Conservation (phyloP, 2,329 filamentous ascomycete genomes). For the Thermomyces lanuginosus region DNA sequence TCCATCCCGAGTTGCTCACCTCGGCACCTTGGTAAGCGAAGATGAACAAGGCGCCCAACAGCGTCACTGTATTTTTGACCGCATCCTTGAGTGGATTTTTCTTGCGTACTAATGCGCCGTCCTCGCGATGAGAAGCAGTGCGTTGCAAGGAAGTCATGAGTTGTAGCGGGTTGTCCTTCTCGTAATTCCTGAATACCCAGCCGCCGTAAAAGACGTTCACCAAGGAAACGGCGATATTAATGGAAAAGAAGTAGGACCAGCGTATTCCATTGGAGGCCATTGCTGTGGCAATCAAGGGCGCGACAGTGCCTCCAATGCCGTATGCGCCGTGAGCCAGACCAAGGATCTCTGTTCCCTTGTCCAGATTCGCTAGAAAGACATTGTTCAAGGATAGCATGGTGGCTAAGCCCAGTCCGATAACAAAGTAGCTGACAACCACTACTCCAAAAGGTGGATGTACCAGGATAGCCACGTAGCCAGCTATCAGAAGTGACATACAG, state of each 20-base stretch:
- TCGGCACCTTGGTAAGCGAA: slow-evolving; percentile 77
- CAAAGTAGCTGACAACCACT: slow-evolving; percentile 51
- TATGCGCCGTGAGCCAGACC: slow-evolving; percentile 21
- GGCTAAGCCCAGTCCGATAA: slow-evolving; percentile 41
- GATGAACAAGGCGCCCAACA: slow-evolving; percentile 65
- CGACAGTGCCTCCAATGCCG: slow-evolving; percentile 46
- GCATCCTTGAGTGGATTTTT: slow-evolving; percentile 30
- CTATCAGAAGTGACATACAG: slow-evolving; percentile 41
- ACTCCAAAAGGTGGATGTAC: slow-evolving; percentile 53
- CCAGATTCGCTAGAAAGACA: slow-evolving; percentile 39
- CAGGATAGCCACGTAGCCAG: slow-evolving; percentile 50
- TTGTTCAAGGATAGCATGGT: slow-evolving; percentile 40
- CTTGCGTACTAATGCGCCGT: slow-evolving; percentile 13
- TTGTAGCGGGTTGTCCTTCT: slow-evolving; percentile 39
- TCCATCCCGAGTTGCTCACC: slow-evolving; percentile 71
- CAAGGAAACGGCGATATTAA: slow-evolving; percentile 44
- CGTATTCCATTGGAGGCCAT: slow-evolving; percentile 45
- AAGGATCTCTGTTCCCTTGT: slow-evolving; percentile 35
- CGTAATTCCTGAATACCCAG: slow-evolving; percentile 56
- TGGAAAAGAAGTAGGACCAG: slow-evolving; percentile 59
- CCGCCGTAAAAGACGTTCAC: slow-evolving; percentile 41
- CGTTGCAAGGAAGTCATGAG: slow-evolving; percentile 30
- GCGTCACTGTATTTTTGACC: slow-evolving; percentile 40
- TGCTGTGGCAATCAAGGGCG: slow-evolving; percentile 58
- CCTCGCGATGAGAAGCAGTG: slow-evolving; percentile 25